These are phyloP conservation scores for Mortierella sp. DNA, from an alignment of 371 early-diverging fungal species.

Conservation along the genomic window DNA sequence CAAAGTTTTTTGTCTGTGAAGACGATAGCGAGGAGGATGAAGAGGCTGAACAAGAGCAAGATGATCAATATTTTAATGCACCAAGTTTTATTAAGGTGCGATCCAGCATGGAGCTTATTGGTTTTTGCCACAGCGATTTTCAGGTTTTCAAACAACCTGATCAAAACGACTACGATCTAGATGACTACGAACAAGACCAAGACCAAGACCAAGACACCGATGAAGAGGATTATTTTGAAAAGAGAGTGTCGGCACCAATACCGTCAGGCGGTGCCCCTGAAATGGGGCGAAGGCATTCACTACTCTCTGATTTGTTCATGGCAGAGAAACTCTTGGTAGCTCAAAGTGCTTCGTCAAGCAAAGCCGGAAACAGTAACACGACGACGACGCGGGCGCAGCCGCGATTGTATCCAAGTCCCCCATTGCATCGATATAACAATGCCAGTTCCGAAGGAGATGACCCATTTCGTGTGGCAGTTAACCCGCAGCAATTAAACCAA, in stretches of 20 bases:
- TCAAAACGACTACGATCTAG: too few relatives aligned
- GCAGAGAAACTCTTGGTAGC: conserved; percentile 19
- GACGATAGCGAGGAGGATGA: conserved; percentile 21
- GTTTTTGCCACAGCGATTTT: neutral
- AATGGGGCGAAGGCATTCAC: conserved; percentile 20
- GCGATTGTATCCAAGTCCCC: neutral
- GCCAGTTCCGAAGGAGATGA: conserved; percentile 20
- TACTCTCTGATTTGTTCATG: conserved; percentile 30
- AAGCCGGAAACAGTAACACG: neutral
- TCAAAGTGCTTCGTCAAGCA: neutral
- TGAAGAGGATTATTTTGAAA: neutral
- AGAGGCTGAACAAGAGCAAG: neutral
- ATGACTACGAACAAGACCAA: too few relatives aligned
- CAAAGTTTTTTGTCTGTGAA: conserved; percentile 29
- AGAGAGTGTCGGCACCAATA: neutral
- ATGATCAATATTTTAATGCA: neutral
- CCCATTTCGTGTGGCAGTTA: neutral
- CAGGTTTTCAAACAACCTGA: neutral
- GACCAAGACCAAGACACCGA: neutral
- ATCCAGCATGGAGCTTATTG: neutral
- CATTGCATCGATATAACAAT: neutral
- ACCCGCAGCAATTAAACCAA: neutral
- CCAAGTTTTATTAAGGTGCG: neutral
- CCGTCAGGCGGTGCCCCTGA: neutral
- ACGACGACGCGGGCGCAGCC: neutral